phyloP scores from a whole-genome alignment of 345 rosid genomes.

The Rhizophora mangle region DNA sequence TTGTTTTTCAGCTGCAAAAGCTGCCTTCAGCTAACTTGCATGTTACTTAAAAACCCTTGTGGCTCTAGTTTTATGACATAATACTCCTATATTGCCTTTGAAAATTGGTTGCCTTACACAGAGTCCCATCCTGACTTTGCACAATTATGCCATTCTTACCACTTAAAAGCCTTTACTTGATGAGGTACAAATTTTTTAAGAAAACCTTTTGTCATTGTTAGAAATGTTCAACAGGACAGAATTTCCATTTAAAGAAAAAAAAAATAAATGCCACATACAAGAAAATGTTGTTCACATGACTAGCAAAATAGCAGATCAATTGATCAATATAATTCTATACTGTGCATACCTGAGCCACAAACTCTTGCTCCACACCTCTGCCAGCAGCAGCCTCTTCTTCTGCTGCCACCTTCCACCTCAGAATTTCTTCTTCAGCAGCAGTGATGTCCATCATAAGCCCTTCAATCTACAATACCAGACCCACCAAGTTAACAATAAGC shows the following conservation, averaged over 20 bases:
- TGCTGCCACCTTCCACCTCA: conserved; percentile 98
- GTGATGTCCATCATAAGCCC: conserved; percentile 96
- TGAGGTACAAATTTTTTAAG: too few relatives aligned
- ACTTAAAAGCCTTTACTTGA: neutral
- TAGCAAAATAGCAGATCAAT: neutral
- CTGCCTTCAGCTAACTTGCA: neutral
- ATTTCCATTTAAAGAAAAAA: neutral
- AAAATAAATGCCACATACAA: neutral
- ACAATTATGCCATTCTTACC: neutral
- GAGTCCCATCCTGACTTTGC: too few relatives aligned
- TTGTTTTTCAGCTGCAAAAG: neutral
- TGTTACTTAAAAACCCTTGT: neutral
- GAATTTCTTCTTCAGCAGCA: conserved; percentile 97
- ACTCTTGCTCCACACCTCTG: conserved; percentile 84
- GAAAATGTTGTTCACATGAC: neutral
- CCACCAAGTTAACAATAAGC: neutral
- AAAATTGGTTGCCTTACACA: neutral
- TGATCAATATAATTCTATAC: neutral
- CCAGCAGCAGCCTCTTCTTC: conserved; percentile 99
- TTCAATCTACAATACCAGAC: conserved; percentile 59
- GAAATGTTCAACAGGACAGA: neutral
- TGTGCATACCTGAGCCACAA: conserved; percentile 57
- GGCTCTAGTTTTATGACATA: neutral
- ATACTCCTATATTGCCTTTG: neutral
- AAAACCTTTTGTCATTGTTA: neutral